Evolutionary conservation across 306 rosid species (phyloP).

Genomic region (Heteromeles arbutifolia): DNA sequence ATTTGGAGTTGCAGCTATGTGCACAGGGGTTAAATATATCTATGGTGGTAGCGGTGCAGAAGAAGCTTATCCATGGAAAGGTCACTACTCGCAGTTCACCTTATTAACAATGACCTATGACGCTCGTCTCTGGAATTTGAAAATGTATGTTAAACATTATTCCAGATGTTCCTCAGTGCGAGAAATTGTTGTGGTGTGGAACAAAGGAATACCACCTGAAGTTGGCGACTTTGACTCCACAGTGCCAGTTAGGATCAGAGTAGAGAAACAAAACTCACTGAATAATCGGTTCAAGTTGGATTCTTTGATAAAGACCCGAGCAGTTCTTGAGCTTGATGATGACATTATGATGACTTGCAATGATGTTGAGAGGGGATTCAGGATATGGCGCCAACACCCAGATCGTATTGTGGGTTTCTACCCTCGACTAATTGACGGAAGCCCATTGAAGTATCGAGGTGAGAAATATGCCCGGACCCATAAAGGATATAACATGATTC

Average conservation of each 20-base stretch:
- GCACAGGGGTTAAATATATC: slow-evolving; percentile 60
- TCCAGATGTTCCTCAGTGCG: slow-evolving; percentile 88
- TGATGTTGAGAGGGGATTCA: slow-evolving; percentile 87
- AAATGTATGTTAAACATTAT: slow-evolving; percentile 84
- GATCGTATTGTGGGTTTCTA: slow-evolving; percentile 93
- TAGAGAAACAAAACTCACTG: slow-evolving; percentile 73
- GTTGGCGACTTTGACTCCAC: slow-evolving; percentile 71
- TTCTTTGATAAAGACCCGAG: slow-evolving; percentile 71
- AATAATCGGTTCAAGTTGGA: slow-evolving; percentile 79
- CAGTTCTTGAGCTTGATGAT: slow-evolving; percentile 96
- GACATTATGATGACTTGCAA: slow-evolving; percentile 99
- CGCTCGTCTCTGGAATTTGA: slow-evolving; percentile 94
- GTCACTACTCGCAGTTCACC: slow-evolving; percentile 87
- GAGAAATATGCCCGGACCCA: slow-evolving; percentile 69
- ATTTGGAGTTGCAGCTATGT: slow-evolving; percentile 67
- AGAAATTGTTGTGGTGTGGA: slow-evolving; percentile 97
- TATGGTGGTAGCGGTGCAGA: slow-evolving; percentile 93
- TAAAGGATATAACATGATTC: slow-evolving; percentile 93
- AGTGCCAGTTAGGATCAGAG: slow-evolving; percentile 77
- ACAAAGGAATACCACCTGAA: slow-evolving; percentile 88
- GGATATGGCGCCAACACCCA: slow-evolving; percentile 85
- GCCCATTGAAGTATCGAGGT: slow-evolving; percentile 61
- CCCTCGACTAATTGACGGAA: slow-evolving; percentile 74
- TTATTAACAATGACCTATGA: slow-evolving; percentile 91
- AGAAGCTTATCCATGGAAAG: slow-evolving; percentile 69